Evolutionary conservation across 129 eudicot genomes (phyloP), one percentile per base, ranked within the genome.

Genomic region (Smallanthus sonchifolius): DNA sequence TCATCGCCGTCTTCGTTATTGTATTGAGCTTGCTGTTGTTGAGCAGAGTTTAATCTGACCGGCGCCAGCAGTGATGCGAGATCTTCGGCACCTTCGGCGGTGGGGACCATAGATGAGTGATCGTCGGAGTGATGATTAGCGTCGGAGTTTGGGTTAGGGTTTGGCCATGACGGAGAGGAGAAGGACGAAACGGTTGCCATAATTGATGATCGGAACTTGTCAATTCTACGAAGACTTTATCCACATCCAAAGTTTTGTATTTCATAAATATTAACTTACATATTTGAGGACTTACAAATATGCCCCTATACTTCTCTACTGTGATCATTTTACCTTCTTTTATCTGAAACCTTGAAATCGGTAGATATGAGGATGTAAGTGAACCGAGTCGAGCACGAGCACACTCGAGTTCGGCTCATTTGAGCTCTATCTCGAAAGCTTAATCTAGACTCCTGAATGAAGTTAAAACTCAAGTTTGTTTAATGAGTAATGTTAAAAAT

Each of bases 111-210:
- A 9, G 80, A 4, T 47, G 77, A 56, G 69, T 75, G 64, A 28
- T 69, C 84, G 64, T 14, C 68, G 9, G 86, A 67, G 76, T 74
- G 52, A 52, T 62, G 59, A 54, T 49, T 38, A 16, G 75, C 2
- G 52, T 78, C 63, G 47, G 89, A 82, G 81, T 69, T 79, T 48
- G 92, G 82, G 82, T 74, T 79, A 78, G 88, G 84, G 82, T 81
- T 76, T 59, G 84, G 80, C 65, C 75, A 79, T 7, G 86, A 68
- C 8, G 92, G 65, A 24, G 89, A 75, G 7, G 96, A 74, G 66
- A 69, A 57, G 15, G 86, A 54, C 0, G 92, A 86, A 64, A 86
- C 77, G 24, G 97, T 84, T 44, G 97, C 83, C 97, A 91, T 89
- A 49, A 79, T 37, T 52, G 56, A 15, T 51, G 79, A 73, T 16